A percentile compares a stretch with the other conserved stretches of the same genome.
These are phyloP conservation scores for Alternaria arbusti DNA, from an alignment of 2,329 filamentous ascomycete genomes.

Conservation along the genomic window DNA sequence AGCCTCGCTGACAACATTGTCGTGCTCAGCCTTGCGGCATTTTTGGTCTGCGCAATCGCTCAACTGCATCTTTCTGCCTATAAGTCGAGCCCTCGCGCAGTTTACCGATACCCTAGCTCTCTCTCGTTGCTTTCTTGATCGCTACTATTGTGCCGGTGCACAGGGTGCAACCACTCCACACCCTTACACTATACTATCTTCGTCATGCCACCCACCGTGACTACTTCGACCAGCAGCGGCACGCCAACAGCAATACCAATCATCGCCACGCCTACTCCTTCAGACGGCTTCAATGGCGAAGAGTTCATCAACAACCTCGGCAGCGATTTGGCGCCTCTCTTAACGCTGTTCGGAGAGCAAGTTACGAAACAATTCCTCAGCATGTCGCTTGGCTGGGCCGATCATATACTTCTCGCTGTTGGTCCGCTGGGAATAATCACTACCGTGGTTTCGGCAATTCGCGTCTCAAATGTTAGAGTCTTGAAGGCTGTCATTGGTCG, in stretches of 20 bases:
- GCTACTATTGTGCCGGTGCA: no score
- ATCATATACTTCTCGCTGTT: slow-evolving; percentile 26
- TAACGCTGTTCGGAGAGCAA: slow-evolving; percentile 50
- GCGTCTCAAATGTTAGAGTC: slow-evolving; percentile 23
- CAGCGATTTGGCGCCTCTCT: not conserved
- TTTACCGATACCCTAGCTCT: no score
- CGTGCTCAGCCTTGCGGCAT: not conserved
- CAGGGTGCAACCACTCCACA: no score
- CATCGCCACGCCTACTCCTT: not conserved
- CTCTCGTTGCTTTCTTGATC: no score
- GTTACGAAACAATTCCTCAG: slow-evolving; percentile 52
- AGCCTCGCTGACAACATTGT: rapidly evolving
- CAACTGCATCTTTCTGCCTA: not conserved
- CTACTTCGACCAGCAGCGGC: not conserved
- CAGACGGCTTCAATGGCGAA: slow-evolving; percentile 23
- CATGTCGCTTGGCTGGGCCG: slow-evolving; percentile 33
- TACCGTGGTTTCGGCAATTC: slow-evolving; percentile 26
- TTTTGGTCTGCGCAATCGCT: not conserved
- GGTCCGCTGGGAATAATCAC: slow-evolving; percentile 40
- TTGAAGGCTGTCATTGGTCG: slow-evolving; percentile 11
- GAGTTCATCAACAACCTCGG: not conserved
- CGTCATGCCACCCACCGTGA: not conserved
- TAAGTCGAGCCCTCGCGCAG: no score
- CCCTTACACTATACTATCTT: no score
- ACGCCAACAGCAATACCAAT: not conserved